A percentile compares a stretch with the other conserved stretches of the same genome.
These are phyloP conservation scores for Candida schatavii DNA, from an alignment of 805 yeast species.

Conservation along the genomic window DNA sequence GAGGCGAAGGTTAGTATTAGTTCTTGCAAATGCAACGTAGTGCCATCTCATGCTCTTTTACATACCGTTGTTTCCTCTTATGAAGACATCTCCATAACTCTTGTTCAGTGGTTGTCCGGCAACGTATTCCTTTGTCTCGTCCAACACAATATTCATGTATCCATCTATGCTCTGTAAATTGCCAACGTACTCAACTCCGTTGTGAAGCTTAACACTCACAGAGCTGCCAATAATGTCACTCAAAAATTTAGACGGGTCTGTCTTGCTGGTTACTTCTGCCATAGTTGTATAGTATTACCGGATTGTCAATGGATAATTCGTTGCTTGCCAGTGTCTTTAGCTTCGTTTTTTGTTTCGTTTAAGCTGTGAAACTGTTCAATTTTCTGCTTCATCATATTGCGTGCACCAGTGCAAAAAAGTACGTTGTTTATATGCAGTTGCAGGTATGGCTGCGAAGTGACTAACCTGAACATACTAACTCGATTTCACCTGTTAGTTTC, in stretches of 20 bases:
- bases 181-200: slow-evolving; percentile 77
- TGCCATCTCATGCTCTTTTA: slow-evolving; percentile 20
- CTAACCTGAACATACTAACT: too few relatives aligned
- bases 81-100: slow-evolving; percentile 73
- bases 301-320: too few relatives aligned
- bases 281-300: too few relatives aligned
- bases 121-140: slow-evolving; percentile 66
- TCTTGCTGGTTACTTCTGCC: slow-evolving; percentile 15
- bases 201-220: slow-evolving; percentile 79
- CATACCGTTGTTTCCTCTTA: slow-evolving; percentile 82
- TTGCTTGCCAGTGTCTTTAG: too few relatives aligned
- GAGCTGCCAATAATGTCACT: slow-evolving; percentile 73
- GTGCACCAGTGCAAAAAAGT: too few relatives aligned
- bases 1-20: neutral
- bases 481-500: too few relatives aligned
- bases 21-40: slow-evolving; percentile 22
- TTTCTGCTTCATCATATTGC: too few relatives aligned
- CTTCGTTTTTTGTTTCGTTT: too few relatives aligned
- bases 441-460: too few relatives aligned
- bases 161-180: slow-evolving; percentile 88
- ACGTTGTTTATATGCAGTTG: too few relatives aligned
- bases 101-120: slow-evolving; percentile 45
- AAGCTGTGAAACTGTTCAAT: too few relatives aligned
- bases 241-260: slow-evolving; percentile 76
- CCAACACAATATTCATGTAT: slow-evolving; percentile 90